phyloP scores from a whole-genome alignment of 2,329 filamentous ascomycete species.

The Monilinia fructigena region DNA sequence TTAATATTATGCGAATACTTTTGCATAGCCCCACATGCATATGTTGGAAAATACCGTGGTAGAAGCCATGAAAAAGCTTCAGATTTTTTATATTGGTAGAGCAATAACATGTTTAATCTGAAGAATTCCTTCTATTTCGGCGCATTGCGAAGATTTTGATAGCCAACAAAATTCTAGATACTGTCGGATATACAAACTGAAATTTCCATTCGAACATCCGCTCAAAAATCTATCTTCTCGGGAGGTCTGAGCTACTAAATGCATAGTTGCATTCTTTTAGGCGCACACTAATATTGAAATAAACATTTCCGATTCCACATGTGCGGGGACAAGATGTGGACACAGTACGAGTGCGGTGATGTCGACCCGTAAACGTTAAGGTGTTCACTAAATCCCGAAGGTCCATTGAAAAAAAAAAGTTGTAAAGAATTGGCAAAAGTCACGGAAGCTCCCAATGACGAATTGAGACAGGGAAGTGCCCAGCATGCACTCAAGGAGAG shows the following conservation, averaged over 20 bases:
- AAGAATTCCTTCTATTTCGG: background rate
- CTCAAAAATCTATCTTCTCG: background rate
- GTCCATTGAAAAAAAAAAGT: background rate
- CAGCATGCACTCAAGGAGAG: conserved; percentile 2
- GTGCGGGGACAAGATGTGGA: conserved; percentile 13
- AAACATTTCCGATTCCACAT: background rate
- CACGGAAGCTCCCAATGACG: conserved; percentile 7
- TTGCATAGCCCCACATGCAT: background rate
- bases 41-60: background rate
- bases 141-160: background rate
- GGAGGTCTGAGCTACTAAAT: background rate
- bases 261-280: background rate
- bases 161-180: background rate
- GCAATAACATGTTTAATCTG: background rate
- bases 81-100: background rate
- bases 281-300: background rate
- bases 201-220: background rate
- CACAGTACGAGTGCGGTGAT: conserved; percentile 11
- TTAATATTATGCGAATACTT: background rate
- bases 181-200: background rate
- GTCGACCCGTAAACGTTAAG: conserved; percentile 12
- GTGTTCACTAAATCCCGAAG: conserved; percentile 6
- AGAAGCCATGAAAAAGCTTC: background rate
- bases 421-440: conserved; percentile 10
- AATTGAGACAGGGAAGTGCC: conserved; percentile 2